Base-by-base conservation (phyloP, 192 early-diverging fungal species). In the Dissophora ornata region DNA sequence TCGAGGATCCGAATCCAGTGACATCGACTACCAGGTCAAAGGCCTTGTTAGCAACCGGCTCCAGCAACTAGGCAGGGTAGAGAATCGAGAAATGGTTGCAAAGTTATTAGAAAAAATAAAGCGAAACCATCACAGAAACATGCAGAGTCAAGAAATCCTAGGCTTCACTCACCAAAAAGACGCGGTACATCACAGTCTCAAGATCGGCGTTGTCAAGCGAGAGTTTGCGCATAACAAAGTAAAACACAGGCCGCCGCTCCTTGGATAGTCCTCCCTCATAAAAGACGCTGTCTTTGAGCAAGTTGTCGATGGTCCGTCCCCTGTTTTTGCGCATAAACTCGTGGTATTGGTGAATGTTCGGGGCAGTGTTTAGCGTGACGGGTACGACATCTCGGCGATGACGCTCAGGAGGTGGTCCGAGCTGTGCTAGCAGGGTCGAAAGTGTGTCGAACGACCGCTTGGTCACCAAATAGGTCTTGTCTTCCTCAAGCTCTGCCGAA, bases 331-430 rank as follows among this genome's bases (percentile, higher is more conserved):
- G 86, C 86, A 94, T 87, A 49, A 94, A 91, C 47, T 93, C 92
- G 51, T 86, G 88, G 44, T 83, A 82, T 19, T 67, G 67, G 26
- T 66, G 70, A 48, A 69, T 69, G 24, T 46, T 67, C 11, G 62
- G 33, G 4, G 70, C 55, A 8, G 81, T 84, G 65, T 80, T 79
- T 28, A 83, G 22, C 1, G 69, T 80, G 4, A 77, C 73, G 24
- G 73, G 73, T 3, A 73, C 80, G 40, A 82, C 77, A 24, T 86
- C 85, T 16, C 81, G 83, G n/a, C 83, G 81, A 19, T 81, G 60
- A n/a, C 75, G 80, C 24, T 95, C 92, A 11, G 94, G 87, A 8
- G 92, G 91, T 41, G 93, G 90, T n/a, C 96, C 96, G 11, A 98
- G 83, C 62, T 94, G 93, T 18, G 93, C 90, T 51, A 98, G 74